Evolutionary conservation across 148 eudicot species (phyloP).

Genomic region (Salicornia ramosissima): DNA sequence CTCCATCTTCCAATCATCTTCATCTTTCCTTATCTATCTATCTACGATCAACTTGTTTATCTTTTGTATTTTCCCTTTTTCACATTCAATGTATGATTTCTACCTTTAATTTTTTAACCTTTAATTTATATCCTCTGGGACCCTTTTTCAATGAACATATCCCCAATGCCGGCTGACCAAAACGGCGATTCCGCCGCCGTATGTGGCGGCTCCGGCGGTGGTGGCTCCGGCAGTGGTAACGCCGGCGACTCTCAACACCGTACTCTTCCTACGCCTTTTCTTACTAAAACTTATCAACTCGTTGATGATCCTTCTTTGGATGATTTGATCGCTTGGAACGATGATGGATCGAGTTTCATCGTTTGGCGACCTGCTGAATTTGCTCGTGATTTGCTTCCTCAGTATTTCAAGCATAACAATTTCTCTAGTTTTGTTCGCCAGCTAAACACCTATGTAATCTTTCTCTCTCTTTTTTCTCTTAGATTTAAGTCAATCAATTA

Average conservation of each 20-base stretch:
- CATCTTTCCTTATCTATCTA: not conserved
- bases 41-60: not conserved
- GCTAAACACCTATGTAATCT: constrained; percentile 65
- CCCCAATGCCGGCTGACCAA: constrained; percentile 42
- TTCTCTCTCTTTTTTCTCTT: not conserved
- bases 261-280: constrained; percentile 68
- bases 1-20: not conserved
- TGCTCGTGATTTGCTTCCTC: constrained; percentile 77
- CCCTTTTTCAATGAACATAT: constrained; percentile 2
- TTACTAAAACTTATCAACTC: constrained; percentile 68
- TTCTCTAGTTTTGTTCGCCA: constrained; percentile 92
- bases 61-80: too few species aligned
- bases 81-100: not conserved
- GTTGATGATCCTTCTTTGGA: constrained; percentile 67
- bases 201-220: constrained; percentile 6
- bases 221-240: constrained; percentile 11
- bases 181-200: constrained; percentile 40
- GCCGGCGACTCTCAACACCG: constrained; percentile 49
- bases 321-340: constrained; percentile 77
- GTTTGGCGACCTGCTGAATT: constrained; percentile 90
- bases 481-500: too few species aligned
- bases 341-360: constrained; percentile 68
- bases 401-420: constrained; percentile 78
- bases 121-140: too few species aligned
- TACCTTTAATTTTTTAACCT: too few species aligned